These are phyloP conservation scores for Corinectria fuckeliana DNA, from an alignment of 2,329 filamentous ascomycete species.

Conservation along the genomic window DNA sequence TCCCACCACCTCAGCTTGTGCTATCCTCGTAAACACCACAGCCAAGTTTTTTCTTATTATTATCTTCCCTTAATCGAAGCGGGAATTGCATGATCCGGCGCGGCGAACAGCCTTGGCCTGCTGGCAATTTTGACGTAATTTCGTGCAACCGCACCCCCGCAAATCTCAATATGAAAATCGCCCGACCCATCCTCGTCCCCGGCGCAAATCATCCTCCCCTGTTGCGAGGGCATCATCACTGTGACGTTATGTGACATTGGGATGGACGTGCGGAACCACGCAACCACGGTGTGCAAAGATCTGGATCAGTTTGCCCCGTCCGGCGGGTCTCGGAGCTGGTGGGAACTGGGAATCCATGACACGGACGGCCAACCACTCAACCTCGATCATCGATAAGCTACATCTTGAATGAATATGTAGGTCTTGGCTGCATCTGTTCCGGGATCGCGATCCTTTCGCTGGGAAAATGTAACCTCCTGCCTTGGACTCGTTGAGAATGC, in stretches of 20 bases:
- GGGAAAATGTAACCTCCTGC: not conserved
- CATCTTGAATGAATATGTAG: conserved; percentile 8
- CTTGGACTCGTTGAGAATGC: not conserved
- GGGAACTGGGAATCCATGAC: conserved; percentile 3
- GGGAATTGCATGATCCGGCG: not conserved
- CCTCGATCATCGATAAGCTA: conserved; percentile 2
- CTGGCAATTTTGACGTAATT: conserved; percentile 10
- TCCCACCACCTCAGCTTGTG: too few species aligned
- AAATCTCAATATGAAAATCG: conserved; percentile 7
- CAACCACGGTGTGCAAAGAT: conserved; percentile 12
- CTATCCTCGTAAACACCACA: not conserved
- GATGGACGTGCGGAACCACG: not conserved
- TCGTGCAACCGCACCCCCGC: conserved; percentile 5
- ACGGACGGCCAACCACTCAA: conserved; percentile 14
- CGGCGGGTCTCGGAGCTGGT: conserved; percentile 27
- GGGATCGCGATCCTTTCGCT: not conserved
- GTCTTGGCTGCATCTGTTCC: not conserved
- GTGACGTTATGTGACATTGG: conserved; percentile 12
- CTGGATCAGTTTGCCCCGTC: conserved; percentile 21
- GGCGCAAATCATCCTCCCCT: conserved; percentile 5
- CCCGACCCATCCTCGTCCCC: conserved; percentile 2
- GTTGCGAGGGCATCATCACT: conserved; percentile 6
- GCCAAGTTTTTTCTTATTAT: not conserved
- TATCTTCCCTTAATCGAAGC: too few species aligned
- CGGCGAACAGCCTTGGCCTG: not conserved